phyloP scores from a whole-genome alignment of 2,329 filamentous ascomycete genomes.

The Septoria petroselini region DNA sequence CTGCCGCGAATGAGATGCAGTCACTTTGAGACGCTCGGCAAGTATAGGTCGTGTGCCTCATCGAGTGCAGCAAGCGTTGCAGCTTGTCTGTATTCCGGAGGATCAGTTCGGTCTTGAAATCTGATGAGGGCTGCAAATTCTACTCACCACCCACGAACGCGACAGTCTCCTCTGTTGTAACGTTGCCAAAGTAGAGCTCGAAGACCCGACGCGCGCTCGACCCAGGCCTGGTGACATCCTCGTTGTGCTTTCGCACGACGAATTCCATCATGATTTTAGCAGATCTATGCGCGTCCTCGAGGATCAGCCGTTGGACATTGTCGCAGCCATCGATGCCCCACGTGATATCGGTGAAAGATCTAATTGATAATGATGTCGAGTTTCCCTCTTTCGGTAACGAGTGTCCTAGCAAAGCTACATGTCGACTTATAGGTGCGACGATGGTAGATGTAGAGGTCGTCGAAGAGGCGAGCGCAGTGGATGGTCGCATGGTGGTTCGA shows the following conservation, averaged over 20 bases:
- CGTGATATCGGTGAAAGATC: neutral
- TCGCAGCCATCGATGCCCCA: neutral
- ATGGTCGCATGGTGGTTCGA: no score
- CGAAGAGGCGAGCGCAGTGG: no score
- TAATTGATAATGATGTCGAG: neutral
- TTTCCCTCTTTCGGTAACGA: neutral
- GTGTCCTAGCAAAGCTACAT: no score
- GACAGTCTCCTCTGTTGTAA: neutral
- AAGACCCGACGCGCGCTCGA: neutral
- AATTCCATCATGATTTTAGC: neutral
- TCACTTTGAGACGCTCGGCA: no score
- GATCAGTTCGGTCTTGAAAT: neutral
- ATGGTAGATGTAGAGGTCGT: no score
- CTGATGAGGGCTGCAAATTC: no score
- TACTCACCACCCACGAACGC: neutral
- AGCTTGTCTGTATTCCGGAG: no score
- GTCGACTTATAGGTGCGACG: no score
- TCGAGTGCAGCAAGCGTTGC: no score
- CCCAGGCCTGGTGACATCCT: neutral
- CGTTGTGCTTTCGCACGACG: neutral
- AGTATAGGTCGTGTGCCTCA: no score
- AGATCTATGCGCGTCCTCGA: neutral
- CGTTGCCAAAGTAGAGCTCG: slow-evolving; percentile 2
- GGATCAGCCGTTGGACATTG: neutral
- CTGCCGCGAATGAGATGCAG: no score